These are phyloP conservation scores for Eimeria falciformis DNA, from an alignment of 169 alveolate species.

Conservation along the genomic window DNA sequence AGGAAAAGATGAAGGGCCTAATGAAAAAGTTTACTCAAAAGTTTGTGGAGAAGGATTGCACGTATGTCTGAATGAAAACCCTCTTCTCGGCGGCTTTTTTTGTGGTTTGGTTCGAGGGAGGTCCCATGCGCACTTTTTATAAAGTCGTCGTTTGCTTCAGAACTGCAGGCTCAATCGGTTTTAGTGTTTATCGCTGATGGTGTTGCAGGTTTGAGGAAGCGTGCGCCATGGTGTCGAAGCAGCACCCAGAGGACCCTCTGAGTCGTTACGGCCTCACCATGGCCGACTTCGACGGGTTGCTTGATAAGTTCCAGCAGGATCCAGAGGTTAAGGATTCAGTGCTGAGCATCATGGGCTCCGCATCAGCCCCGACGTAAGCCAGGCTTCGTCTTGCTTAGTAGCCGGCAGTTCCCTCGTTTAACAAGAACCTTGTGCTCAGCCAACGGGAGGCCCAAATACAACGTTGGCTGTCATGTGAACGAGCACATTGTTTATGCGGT, in stretches of 20 bases:
- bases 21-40: constrained; percentile 77
- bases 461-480: not conserved
- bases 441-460: too few relatives aligned
- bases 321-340: constrained; percentile 71
- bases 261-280: constrained; percentile 79
- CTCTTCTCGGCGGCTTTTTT: too few relatives aligned
- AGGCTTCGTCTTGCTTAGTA: not conserved
- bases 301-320: constrained; percentile 81
- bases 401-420: not conserved
- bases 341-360: constrained; percentile 72
- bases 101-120: not conserved
- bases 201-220: constrained; percentile 78
- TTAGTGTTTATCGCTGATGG: not conserved
- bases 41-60: constrained; percentile 57
- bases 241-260: constrained; percentile 83
- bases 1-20: constrained; percentile 79
- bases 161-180: not conserved
- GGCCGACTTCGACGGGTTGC: constrained; percentile 80
- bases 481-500: not conserved
- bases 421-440: not conserved
- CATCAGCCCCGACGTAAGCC: constrained; percentile 64
- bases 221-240: constrained; percentile 79
- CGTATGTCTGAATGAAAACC: constrained; percentile 72
- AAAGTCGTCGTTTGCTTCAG: not conserved
- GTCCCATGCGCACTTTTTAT: not conserved